Conservation (phyloP, 1,139 yeast species). For the Hansenula sp. region DNA sequence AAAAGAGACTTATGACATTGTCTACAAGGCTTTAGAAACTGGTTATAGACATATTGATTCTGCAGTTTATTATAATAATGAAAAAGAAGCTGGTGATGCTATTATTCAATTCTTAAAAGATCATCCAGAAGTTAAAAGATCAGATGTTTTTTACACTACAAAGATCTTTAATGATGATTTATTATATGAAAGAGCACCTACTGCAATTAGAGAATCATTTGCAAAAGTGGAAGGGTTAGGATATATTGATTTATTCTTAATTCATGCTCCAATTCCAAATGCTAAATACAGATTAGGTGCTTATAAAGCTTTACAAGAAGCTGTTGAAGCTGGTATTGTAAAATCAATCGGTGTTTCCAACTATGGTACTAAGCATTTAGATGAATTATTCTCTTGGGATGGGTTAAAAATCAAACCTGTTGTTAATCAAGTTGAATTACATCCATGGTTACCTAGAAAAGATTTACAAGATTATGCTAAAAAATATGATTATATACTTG, state of each 20-base stretch:
- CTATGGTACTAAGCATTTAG: constrained; percentile 31
- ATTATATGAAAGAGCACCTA: not conserved
- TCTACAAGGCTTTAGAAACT: constrained; percentile 34
- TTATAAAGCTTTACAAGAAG: constrained; percentile 39
- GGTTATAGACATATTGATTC: constrained; percentile 55
- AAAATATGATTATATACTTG: constrained; percentile 34
- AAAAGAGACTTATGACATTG: constrained; percentile 19
- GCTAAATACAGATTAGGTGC: constrained; percentile 32
- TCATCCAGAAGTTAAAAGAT: not conserved
- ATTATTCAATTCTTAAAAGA: constrained; percentile 21
- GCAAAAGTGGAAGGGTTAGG: not conserved
- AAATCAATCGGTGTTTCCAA: constrained; percentile 36
- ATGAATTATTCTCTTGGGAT: constrained; percentile 29
- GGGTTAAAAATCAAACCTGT: constrained; percentile 26
- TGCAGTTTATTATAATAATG: constrained; percentile 38
- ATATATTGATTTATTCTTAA: constrained; percentile 20
- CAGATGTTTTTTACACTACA: not conserved
- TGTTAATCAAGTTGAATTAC: not conserved
- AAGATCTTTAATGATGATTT: not conserved
- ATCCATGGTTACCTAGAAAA: not conserved
- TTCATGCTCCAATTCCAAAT: constrained; percentile 35
- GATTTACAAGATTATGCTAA: constrained; percentile 36
- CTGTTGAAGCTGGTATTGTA: constrained; percentile 24
- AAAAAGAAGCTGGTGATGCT: constrained; percentile 36
- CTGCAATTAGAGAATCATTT: not conserved